Percentiles rank a stretch among this genome's conserved stretches.
Evolutionary conservation across 2,329 filamentous ascomycete genomes (phyloP).

Genomic region (Aureobasidium musti): DNA sequence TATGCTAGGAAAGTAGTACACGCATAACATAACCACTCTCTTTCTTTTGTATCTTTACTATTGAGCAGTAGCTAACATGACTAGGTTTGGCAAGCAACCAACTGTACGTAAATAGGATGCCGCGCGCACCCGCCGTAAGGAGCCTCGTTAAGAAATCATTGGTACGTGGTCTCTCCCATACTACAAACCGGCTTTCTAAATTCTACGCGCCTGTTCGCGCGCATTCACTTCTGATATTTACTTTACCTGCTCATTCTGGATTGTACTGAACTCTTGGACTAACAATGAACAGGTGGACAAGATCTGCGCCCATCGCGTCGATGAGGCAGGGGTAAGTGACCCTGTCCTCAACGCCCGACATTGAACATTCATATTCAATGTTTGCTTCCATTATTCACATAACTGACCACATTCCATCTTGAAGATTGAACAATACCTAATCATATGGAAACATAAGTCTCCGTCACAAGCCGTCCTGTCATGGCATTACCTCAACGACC

Average conservation of each 20-base stretch:
- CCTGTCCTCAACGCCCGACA: neutral
- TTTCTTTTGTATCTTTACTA: neutral
- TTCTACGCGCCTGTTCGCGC: neutral
- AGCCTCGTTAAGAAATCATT: neutral
- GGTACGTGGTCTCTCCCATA: neutral
- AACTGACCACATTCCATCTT: slow-evolving; percentile 4
- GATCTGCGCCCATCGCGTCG: slow-evolving; percentile 37
- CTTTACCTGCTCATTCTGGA: neutral
- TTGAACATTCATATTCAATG: neutral
- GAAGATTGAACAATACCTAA: slow-evolving; percentile 48
- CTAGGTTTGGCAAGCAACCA: neutral
- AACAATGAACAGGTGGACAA: slow-evolving; percentile 33
- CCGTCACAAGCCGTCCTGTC: slow-evolving; percentile 41
- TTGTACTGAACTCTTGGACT: neutral
- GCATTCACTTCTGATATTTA: neutral
- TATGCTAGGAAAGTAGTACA: neutral
- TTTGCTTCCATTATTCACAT: no score
- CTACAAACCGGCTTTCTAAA: neutral
- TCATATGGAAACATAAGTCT: slow-evolving; percentile 44
- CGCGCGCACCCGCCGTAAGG: neutral
- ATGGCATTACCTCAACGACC: slow-evolving; percentile 49
- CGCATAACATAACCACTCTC: neutral
- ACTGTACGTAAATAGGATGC: neutral
- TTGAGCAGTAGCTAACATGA: neutral
- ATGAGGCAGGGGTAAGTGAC: slow-evolving; percentile 35